Base-by-base conservation (phyloP, 768 basidiomycete genomes). In the Leccinum boreale region DNA sequence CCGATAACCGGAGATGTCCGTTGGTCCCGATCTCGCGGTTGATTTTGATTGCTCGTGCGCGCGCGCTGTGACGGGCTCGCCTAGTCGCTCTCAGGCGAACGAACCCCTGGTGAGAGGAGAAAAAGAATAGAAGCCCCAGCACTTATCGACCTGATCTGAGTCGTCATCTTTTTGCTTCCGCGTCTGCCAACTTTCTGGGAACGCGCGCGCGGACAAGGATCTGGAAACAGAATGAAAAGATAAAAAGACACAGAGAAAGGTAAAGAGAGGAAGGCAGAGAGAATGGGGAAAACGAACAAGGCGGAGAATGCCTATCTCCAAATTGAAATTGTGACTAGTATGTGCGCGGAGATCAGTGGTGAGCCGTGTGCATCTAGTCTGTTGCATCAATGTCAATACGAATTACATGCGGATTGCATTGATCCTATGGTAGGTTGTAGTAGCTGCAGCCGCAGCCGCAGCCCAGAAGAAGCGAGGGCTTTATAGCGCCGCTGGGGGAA, bases 381-480 rank as follows among this genome's bases (percentile, higher is more conserved):
- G 39, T 42, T 42, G 39, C 39, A 42, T 56, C 45, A 29, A 51
- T 50, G 48, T 39, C 39, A 45, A 24, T 47, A 47, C 48, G 26
- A 44, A 52, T 54, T 48, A 58, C 53, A 57, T 36, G 56, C 51
- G 24, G 49, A 23, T 21, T 44, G 47, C n/a, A 55, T 36, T 55
- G 65, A 69, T 62, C 59, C 64, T 59, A 58, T 23, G 48, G 58
- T 52, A 45, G 21, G 55, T 11, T 48, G 49, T 35, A 29, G 46
- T 46, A 53, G 36, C 39, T 26, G 17, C 29, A 28, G 44, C n/a
- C 39, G 39, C 39, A 42, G 33, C 14, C 33, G 33, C 33, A 15
- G 39, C 39, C 9, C 10, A 42, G 39, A 42, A 42, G 39, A n/a
- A 42, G 39, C n/a, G n/a, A 42, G 39, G 39, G 39, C 39, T 19